These are phyloP conservation scores for Barnettozyma botsteinii DNA, from an alignment of 805 yeast genomes.

Conservation along the genomic window DNA sequence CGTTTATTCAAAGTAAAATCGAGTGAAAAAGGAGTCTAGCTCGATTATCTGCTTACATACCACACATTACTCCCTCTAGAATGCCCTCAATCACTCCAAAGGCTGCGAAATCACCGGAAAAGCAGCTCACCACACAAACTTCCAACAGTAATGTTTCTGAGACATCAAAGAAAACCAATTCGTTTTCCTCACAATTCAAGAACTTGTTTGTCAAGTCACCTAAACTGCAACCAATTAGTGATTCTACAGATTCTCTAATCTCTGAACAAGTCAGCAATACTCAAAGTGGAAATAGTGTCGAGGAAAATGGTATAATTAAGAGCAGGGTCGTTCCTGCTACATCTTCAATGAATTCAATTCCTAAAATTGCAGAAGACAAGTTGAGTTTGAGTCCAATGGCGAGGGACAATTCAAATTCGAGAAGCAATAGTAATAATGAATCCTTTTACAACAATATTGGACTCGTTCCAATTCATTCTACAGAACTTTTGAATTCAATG, in stretches of 20 bases:
- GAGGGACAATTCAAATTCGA: conserved; percentile 1
- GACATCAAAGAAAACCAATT: conserved; percentile 10
- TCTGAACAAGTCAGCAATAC: not conserved
- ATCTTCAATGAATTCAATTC: too few species aligned
- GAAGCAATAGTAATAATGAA: not conserved
- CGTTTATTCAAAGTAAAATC: too few species aligned
- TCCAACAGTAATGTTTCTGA: not conserved
- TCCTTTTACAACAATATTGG: not conserved
- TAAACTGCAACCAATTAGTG: not conserved
- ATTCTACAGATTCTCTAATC: not conserved
- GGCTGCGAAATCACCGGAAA: not conserved
- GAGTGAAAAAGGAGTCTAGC: too few species aligned
- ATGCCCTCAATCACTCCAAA: conserved; percentile 1
- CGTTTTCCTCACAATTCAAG: conserved; percentile 19
- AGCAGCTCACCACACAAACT: not conserved
- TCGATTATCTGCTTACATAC: too few species aligned
- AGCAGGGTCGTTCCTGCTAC: too few species aligned
- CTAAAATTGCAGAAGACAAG: too few species aligned
- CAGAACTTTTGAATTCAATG: not conserved
- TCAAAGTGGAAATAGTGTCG: too few species aligned
- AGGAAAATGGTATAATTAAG: too few species aligned
- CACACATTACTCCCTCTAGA: not conserved
- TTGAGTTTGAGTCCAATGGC: too few species aligned
- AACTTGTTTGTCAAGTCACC: conserved; percentile 18
- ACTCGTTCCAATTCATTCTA: not conserved